phyloP scores from a whole-genome alignment of 371 early-diverging fungal species.

The Nematocida sp. region DNA sequence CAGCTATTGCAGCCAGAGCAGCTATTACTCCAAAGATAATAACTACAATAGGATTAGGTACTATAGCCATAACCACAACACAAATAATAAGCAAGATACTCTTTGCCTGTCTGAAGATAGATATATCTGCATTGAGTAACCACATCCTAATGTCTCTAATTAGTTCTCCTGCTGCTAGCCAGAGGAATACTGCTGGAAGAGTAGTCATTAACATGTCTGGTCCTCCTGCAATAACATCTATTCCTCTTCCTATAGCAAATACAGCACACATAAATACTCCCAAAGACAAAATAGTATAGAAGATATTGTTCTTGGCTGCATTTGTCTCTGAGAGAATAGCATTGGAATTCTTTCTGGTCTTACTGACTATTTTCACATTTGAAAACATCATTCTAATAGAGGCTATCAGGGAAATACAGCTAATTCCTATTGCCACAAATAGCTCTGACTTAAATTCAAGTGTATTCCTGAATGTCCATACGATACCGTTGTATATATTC shows the following conservation, averaged over 20 bases:
- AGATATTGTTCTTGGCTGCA: not conserved
- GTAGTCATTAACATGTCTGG: not conserved
- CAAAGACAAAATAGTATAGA: not conserved
- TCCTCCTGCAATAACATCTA: not conserved
- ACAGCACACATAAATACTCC: not conserved
- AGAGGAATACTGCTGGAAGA: not conserved
- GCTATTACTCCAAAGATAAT: too few species aligned
- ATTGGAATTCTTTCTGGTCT: too few species aligned
- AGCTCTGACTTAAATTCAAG: too few species aligned
- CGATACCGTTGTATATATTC: not conserved
- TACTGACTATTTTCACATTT: too few species aligned
- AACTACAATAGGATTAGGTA: too few species aligned
- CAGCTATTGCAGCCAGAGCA: too few species aligned
- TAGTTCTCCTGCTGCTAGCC: not conserved
- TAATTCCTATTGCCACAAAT: too few species aligned
- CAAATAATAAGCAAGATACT: constrained; percentile 1
- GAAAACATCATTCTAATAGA: too few species aligned
- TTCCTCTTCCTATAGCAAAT: not conserved
- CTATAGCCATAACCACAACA: not conserved
- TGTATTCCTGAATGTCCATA: not conserved
- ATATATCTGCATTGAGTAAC: not conserved
- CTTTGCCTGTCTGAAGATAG: not conserved
- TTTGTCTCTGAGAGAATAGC: not conserved
- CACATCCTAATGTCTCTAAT: not conserved
- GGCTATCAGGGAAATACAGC: too few species aligned